Conservation (phyloP, 148 eudicot species). For the Vaccinium macrocarpon region DNA sequence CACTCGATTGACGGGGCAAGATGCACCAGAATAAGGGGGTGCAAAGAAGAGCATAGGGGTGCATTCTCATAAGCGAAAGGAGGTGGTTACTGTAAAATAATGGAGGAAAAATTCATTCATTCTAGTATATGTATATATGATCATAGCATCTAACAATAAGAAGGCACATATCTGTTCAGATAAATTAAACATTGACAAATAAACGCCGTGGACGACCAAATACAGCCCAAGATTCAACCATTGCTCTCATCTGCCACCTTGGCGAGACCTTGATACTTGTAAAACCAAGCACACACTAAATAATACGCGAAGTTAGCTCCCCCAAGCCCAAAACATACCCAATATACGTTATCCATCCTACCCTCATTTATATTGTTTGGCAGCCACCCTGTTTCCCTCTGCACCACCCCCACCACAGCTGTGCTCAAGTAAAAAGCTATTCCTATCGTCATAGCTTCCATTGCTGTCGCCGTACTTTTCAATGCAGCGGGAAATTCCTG, state of each 20-base stretch:
- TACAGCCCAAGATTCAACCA: not conserved
- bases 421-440: slow-evolving; percentile 36
- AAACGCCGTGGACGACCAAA: not conserved
- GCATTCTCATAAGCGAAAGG: too few species aligned
- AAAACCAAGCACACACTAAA: slow-evolving; percentile 30
- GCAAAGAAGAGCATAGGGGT: too few species aligned
- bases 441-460: slow-evolving; percentile 28
- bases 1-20: too few species aligned
- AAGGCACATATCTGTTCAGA: too few species aligned
- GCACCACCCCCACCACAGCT: slow-evolving; percentile 28
- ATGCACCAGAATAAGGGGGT: too few species aligned
- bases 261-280: slow-evolving; percentile 25
- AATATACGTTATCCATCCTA: slow-evolving; percentile 37
- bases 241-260: slow-evolving; percentile 12
- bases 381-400: slow-evolving; percentile 27
- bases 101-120: too few species aligned
- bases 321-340: slow-evolving; percentile 29
- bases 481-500: slow-evolving; percentile 37
- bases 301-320: slow-evolving; percentile 32
- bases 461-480: slow-evolving; percentile 37
- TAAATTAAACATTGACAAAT: too few species aligned
- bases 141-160: too few species aligned
- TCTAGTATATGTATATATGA: too few species aligned
- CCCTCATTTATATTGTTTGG: slow-evolving; percentile 38
- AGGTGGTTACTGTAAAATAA: too few species aligned